Conservation (phyloP, 225 moss, liverwort and hornwort species). For the Pseudisothecium myosuroides region DNA sequence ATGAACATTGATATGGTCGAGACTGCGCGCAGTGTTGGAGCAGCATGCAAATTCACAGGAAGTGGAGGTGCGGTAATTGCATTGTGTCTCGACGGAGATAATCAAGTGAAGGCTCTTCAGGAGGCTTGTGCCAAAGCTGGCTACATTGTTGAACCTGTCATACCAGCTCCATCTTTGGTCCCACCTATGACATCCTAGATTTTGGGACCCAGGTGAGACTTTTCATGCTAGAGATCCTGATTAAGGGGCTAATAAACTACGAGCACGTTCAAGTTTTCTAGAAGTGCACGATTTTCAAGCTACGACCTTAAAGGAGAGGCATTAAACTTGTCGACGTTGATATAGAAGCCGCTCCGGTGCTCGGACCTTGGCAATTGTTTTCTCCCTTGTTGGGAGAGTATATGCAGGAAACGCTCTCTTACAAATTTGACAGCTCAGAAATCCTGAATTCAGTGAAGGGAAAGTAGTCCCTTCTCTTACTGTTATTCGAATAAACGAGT, state of each 20-base stretch:
- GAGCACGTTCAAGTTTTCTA: background rate
- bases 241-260: background rate
- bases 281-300: background rate
- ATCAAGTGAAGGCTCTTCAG: constrained; percentile 50
- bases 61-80: constrained; percentile 93
- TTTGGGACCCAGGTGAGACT: background rate
- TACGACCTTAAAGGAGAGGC: background rate
- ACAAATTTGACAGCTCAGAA: background rate
- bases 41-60: constrained; percentile 95
- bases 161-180: constrained; percentile 53
- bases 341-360: background rate
- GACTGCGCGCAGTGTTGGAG: constrained; percentile 73
- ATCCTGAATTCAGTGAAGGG: background rate
- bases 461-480: background rate
- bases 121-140: constrained; percentile 73
- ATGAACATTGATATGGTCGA: constrained; percentile 82
- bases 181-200: constrained; percentile 2
- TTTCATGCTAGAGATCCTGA: background rate
- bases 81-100: constrained; percentile 61
- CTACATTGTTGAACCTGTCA: constrained; percentile 44
- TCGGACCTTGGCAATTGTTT: background rate
- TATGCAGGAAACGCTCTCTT: background rate
- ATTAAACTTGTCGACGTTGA: background rate
- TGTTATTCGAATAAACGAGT: background rate
- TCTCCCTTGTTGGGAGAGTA: background rate